Percentiles rank a stretch among this genome's conserved stretches.
These are phyloP conservation scores for Vitis hybrid DNA, from an alignment of 177 flowering plant genomes.

Conservation along the genomic window DNA sequence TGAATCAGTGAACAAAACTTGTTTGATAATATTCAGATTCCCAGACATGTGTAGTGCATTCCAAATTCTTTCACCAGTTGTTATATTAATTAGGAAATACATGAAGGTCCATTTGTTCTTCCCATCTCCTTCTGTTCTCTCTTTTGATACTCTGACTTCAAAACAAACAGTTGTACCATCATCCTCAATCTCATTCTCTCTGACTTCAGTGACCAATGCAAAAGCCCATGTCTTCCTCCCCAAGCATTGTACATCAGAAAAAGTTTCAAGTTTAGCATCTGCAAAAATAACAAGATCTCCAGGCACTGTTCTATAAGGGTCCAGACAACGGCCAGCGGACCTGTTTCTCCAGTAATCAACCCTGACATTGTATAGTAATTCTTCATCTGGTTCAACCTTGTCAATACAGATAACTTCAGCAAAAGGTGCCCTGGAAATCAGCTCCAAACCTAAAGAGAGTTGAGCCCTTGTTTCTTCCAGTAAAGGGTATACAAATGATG, in stretches of 20 bases:
- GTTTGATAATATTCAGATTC: conserved; percentile 38
- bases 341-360: conserved; percentile 57
- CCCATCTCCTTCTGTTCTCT: conserved; percentile 17
- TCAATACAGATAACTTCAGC: conserved; percentile 29
- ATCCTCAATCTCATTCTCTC: conserved; percentile 18
- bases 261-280: conserved; percentile 39
- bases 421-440: conserved; percentile 25
- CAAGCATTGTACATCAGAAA: conserved; percentile 32
- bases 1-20: conserved; percentile 27
- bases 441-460: conserved; percentile 23
- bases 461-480: conserved; percentile 44
- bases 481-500: conserved; percentile 27
- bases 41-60: conserved; percentile 31
- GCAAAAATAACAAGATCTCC: conserved; percentile 48
- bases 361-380: conserved; percentile 29
- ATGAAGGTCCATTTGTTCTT: conserved; percentile 36
- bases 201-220: conserved; percentile 12
- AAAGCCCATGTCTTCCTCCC: conserved; percentile 40
- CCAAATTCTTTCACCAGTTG: conserved; percentile 62
- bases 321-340: conserved; percentile 31
- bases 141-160: conserved; percentile 31
- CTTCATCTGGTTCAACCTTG: conserved; percentile 18
- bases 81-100: conserved; percentile 45
- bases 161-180: conserved; percentile 19
- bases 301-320: conserved; percentile 45